Evolutionary conservation across 2,329 filamentous ascomycete species (phyloP).

Genomic region (Sclerotinia spermophila): DNA sequence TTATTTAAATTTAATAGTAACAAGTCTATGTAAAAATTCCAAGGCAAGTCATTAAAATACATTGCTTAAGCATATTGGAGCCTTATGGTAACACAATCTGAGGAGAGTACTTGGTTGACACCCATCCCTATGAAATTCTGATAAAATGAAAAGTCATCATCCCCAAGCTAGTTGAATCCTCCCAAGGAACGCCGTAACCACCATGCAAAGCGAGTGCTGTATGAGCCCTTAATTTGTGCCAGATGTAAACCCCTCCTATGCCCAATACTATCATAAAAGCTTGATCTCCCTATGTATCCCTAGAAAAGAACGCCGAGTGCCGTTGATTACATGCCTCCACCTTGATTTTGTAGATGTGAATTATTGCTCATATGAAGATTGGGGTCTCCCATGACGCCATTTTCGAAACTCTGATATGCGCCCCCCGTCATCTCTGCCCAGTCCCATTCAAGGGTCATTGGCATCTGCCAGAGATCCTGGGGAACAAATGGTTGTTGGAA

Average conservation of each 20-base stretch:
- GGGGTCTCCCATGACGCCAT: constrained; percentile 43
- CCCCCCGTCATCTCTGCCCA: constrained; percentile 67
- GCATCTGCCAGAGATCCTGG: constrained; percentile 91
- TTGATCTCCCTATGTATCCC: not conserved
- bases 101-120: constrained; percentile 11
- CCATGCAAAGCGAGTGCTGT: constrained; percentile 6
- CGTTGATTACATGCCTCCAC: constrained; percentile 15
- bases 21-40: not conserved
- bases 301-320: constrained; percentile 1
- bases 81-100: not conserved
- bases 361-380: constrained; percentile 28
- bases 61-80: not conserved
- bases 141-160: not conserved
- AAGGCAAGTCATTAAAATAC: constrained; percentile 6
- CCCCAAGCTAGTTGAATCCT: not conserved
- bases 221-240: not conserved
- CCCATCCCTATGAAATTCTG: not conserved
- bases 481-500: constrained; percentile 88
- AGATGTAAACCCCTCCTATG: not conserved
- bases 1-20: not conserved
- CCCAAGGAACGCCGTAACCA: constrained; percentile 2
- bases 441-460: constrained; percentile 84
- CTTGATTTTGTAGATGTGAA: constrained; percentile 31
- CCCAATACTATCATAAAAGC: not conserved
- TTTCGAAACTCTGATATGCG: constrained; percentile 60